Evolutionary conservation across 306 rosid species (phyloP).

Genomic region (Potentilla sterilis): DNA sequence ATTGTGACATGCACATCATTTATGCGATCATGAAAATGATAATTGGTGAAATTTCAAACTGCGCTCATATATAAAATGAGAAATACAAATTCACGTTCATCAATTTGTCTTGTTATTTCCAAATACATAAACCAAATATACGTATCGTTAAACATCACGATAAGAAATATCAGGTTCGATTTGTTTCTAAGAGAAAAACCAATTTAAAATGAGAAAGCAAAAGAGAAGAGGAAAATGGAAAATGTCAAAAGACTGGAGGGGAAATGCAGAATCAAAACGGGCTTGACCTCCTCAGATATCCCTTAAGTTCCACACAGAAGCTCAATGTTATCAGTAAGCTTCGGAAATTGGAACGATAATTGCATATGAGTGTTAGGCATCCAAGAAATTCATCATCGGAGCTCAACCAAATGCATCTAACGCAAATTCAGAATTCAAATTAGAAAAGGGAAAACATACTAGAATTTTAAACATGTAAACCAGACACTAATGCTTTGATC

Average conservation of each 20-base stretch:
- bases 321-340: conserved; percentile 4
- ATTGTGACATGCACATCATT: background rate
- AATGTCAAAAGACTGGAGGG: background rate
- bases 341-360: conserved; percentile 39
- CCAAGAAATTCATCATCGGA: conserved; percentile 24
- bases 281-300: conserved; percentile 26
- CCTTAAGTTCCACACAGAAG: conserved; percentile 34
- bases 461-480: too few species aligned
- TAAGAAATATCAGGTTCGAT: too few species aligned
- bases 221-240: background rate
- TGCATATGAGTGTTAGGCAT: background rate
- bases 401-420: conserved; percentile 6
- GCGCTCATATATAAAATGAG: background rate
- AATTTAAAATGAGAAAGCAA: background rate
- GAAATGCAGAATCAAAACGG: background rate
- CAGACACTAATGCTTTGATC: background rate
- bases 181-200: background rate
- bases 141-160: too few species aligned
- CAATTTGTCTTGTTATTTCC: too few species aligned
- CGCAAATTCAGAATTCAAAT: background rate
- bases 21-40: background rate
- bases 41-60: background rate
- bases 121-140: too few species aligned
- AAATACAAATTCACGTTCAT: background rate
- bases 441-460: background rate